Conservation (phyloP, 116 monocot species). For the Iris pallida region DNA sequence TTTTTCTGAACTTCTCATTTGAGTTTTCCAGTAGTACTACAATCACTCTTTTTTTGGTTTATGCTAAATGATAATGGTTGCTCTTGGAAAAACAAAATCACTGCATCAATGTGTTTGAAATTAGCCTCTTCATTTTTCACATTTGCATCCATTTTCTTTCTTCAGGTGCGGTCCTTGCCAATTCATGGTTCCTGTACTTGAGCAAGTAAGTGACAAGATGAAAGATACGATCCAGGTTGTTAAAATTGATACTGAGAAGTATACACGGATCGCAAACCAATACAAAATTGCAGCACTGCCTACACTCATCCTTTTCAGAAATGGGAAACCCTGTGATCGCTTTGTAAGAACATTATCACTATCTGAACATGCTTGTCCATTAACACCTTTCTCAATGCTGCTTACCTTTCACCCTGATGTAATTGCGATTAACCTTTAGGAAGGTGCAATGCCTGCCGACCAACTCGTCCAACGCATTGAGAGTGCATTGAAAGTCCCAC, state of each 20-base stretch:
- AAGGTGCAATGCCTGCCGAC: slow-evolving; percentile 55
- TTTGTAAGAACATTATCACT: slow-evolving; percentile 53
- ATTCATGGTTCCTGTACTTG: slow-evolving; percentile 80
- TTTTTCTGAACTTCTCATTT: too few relatives aligned
- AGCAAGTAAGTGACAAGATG: slow-evolving; percentile 62
- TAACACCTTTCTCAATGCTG: background rate
- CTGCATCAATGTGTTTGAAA: too few relatives aligned
- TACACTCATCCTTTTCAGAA: slow-evolving; percentile 82
- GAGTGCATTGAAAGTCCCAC: slow-evolving; percentile 31
- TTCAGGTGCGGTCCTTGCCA: slow-evolving; percentile 95
- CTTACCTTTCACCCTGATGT: background rate
- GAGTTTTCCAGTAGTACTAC: too few relatives aligned
- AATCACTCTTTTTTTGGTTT: too few relatives aligned
- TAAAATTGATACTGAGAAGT: slow-evolving; percentile 94
- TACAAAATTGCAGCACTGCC: slow-evolving; percentile 81
- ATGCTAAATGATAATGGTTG: too few relatives aligned
- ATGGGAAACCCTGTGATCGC: slow-evolving; percentile 81
- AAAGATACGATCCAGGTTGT: slow-evolving; percentile 65
- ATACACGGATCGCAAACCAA: slow-evolving; percentile 49
- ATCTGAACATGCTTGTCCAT: background rate
- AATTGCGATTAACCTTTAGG: slow-evolving; percentile 20
- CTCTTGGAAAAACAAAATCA: too few relatives aligned
- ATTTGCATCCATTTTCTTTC: background rate
- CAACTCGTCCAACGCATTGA: slow-evolving; percentile 48
- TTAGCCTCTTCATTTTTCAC: too few relatives aligned